These are phyloP conservation scores for Nemania diffusa DNA, from an alignment of 2,329 filamentous ascomycete species.

Conservation along the genomic window DNA sequence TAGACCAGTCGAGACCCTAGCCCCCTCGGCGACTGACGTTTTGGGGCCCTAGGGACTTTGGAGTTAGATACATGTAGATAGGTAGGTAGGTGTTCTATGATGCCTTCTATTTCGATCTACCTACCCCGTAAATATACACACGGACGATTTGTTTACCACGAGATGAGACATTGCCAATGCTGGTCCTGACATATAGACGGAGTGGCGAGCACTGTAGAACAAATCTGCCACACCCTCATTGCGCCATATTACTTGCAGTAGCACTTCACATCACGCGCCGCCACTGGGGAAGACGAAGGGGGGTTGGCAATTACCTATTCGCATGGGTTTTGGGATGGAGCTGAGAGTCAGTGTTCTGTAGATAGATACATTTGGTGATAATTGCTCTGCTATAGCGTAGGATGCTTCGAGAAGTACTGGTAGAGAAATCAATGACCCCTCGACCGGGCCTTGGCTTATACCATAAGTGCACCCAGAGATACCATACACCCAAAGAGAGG, in stretches of 20 bases:
- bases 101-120: neutral
- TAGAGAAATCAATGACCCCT: neutral
- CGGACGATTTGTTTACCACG: neutral
- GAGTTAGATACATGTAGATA: neutral
- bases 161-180: neutral
- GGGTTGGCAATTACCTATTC: conserved; percentile 5
- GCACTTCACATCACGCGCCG: conserved; percentile 31
- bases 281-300: neutral
- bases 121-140: neutral
- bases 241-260: conserved; percentile 37
- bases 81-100: neutral
- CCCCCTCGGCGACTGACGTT: conserved; percentile 12
- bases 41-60: conserved; percentile 16
- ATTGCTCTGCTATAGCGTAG: conserved; percentile 22
- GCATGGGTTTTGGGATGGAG: neutral
- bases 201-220: conserved; percentile 3
- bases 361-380: conserved; percentile 11
- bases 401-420: neutral
- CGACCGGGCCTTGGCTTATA: neutral
- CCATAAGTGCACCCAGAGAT: too few relatives aligned
- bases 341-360: conserved; percentile 7
- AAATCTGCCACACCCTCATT: conserved; percentile 27
- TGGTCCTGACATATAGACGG: neutral
- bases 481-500: neutral
- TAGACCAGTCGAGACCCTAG: conserved; percentile 31